Conservation (phyloP, 139 green algal species). For the Chlorella sp. region DNA sequence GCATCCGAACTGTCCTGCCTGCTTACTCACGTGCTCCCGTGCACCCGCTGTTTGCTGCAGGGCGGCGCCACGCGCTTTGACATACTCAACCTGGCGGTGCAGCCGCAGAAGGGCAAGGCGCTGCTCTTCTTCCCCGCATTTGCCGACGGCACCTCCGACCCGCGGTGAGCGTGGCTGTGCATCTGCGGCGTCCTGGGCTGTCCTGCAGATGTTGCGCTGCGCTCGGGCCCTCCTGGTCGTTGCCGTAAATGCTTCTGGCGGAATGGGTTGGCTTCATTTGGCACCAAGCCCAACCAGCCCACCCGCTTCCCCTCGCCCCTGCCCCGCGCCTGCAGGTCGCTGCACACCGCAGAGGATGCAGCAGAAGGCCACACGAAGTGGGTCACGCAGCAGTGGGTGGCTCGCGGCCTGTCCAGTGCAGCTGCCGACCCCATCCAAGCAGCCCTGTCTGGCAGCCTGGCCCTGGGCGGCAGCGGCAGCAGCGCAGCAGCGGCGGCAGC, state of each 20-base stretch:
- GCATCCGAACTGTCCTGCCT: no score
- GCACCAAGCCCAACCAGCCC: no score
- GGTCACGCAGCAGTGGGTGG: constrained; percentile 81
- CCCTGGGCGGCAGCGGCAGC: background rate
- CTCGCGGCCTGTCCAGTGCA: constrained; percentile 37
- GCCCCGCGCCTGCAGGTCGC: constrained; percentile 39
- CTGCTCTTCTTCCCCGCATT: constrained; percentile 85
- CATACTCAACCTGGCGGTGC: constrained; percentile 63
- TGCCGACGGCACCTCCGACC: constrained; percentile 64
- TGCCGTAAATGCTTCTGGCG: no score
- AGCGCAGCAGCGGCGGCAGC: background rate
- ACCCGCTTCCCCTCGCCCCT: background rate
- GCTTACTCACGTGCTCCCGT: background rate
- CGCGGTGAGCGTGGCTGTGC: constrained; percentile 12
- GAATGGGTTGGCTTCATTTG: no score
- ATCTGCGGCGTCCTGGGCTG: no score
- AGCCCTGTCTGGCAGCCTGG: background rate
- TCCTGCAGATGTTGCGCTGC: no score
- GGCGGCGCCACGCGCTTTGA: constrained; percentile 76
- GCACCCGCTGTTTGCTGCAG: background rate
- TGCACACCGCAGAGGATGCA: constrained; percentile 78
- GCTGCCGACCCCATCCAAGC: background rate
- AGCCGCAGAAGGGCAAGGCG: constrained; percentile 60
- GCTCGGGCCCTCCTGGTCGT: no score
- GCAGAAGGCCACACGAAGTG: constrained; percentile 62